Base-by-base conservation (phyloP, 768 basidiomycete species). In the Hemileccinum rubropunctum region DNA sequence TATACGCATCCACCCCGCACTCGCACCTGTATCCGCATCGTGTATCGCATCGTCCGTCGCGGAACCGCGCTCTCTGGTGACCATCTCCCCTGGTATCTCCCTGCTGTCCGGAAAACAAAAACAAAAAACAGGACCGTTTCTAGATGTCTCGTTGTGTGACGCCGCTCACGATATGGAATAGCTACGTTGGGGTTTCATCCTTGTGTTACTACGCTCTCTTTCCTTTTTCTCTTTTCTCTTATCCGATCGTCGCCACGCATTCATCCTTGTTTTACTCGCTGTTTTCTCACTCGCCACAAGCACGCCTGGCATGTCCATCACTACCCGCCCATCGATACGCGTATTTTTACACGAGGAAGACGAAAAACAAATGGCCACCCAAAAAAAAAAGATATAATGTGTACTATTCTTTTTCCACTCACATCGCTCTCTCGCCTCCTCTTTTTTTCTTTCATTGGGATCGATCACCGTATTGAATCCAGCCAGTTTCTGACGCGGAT, bases 91-190 rank as follows among this genome's bases (percentile, higher is more conserved):
- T 2, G 21, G 26, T 6, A 2, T 35, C 54, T 53, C 56, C 35
- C 56, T 15, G 56, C 56, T 58, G 56, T 57, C 56, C 56, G 46
- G 39, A 27, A 52, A 39, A 33, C n/a, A 32, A 36, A 47, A 39
- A 35, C 23, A 23, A 23, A 32, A 47, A 40, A 34, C n/a, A 17
- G 28, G 30, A 35, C 17, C 14, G 7, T 33, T 23, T 47, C 40
- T 57, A 58, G 56, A 57, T 36, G 32, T 48, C 44, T 37, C 21
- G 23, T 44, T 37, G 42, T 46, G 37, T 17, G 48, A 36, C 55
- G 26, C 37, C 45, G 13, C 30, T 56, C 54, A 51, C 36, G 55
- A 45, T 47, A 38, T 52, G 56, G 56, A 53, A 58, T 46, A 26
- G 42, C 46, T 58, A 17, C 21, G 45, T 48, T 32, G 50, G 49